Base-by-base conservation (phyloP, 176 grass and related monocot species). In the Oryza meridionalis region DNA sequence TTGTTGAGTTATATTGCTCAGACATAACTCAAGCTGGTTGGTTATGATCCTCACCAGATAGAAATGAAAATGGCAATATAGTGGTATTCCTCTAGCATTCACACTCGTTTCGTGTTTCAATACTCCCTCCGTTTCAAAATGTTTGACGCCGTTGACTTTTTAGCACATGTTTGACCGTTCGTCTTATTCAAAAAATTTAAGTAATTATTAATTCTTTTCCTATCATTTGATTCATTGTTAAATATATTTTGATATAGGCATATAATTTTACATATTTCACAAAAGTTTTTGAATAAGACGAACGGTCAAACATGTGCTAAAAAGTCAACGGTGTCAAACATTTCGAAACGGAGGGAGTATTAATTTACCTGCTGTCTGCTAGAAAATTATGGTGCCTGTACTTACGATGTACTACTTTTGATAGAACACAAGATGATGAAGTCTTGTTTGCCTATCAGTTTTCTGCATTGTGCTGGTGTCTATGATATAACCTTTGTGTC, bases 61-160 rank as follows among this genome's bases (percentile, higher is more conserved):
- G 95, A 93, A 81, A 98, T 95, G 92, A 94, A 98, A 75, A 94
- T 97, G 90, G 92, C 94, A 37, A 25, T 92, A 42, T 97, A 89
- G 35, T 42, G 82, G 74, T 78, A 77, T 17, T 26, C n/a, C 53
- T 77, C 65, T 81, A 15, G 21, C n/a, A 59, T 84, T 80, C 31
- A 51, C 62, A n/a, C 47, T 75, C 1, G n/a, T 58, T 55, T 86
- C 1, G 3, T 15, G 11, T 24, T 82, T 68, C 12, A 63, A 55
- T 16, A n/a, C n/a, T n/a, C n/a, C n/a, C n/a, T n/a, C n/a, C n/a
- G n/a, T n/a, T n/a, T n/a, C n/a, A n/a, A n/a, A n/a, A n/a, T n/a
- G n/a, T n/a, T n/a, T n/a, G n/a, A n/a, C n/a, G n/a, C n/a, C n/a
- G n/a, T n/a, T n/a, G n/a, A n/a, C n/a, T n/a, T n/a, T n/a, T n/a